Percentiles rank a stretch among this genome's conserved stretches.
phyloP scores from a whole-genome alignment of 2,329 filamentous ascomycete species.

The Bisporella sp. region DNA sequence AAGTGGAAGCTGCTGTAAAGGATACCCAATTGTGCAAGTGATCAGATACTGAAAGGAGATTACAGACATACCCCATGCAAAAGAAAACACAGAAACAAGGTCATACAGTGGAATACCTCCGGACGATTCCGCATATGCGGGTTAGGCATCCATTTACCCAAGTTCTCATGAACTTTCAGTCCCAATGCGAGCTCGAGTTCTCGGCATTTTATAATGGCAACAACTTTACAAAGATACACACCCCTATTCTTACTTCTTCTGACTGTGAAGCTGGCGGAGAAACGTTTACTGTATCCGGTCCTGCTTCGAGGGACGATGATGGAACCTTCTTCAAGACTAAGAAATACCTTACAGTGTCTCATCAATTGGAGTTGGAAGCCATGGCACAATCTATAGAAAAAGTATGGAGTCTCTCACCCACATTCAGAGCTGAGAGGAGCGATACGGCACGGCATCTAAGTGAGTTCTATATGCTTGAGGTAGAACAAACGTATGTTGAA shows the following conservation, averaged over 20 bases:
- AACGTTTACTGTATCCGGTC: slow-evolving; percentile 62
- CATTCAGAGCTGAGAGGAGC: slow-evolving; percentile 88
- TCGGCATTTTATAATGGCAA: slow-evolving; percentile 67
- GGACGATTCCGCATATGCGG: slow-evolving; percentile 81
- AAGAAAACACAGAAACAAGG: slow-evolving; percentile 68
- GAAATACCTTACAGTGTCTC: slow-evolving; percentile 95
- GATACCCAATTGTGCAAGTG: neutral
- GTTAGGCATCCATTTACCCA: slow-evolving; percentile 75
- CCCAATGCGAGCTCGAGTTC: slow-evolving; percentile 66
- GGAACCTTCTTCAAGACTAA: slow-evolving; percentile 70
- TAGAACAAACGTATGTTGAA: slow-evolving; percentile 74
- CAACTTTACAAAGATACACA: slow-evolving; percentile 76
- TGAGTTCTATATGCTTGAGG: slow-evolving; percentile 99
- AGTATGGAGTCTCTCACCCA: slow-evolving; percentile 91
- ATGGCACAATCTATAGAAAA: slow-evolving; percentile 80
- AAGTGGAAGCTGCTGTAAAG: slow-evolving; percentile 62
- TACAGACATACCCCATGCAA: slow-evolving; percentile 82
- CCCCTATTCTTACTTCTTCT: slow-evolving; percentile 90
- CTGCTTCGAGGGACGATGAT: slow-evolving; percentile 25
- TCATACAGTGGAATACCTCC: slow-evolving; percentile 80
- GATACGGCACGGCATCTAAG: slow-evolving; percentile 90
- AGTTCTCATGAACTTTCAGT: slow-evolving; percentile 74
- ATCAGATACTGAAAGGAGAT: slow-evolving; percentile 13
- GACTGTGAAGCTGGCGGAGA: slow-evolving; percentile 97
- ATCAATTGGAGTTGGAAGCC: slow-evolving; percentile 90